These are phyloP conservation scores for Schizochytrium sp. DNA, from an alignment of 108 stramenopile species.

Conservation along the genomic window DNA sequence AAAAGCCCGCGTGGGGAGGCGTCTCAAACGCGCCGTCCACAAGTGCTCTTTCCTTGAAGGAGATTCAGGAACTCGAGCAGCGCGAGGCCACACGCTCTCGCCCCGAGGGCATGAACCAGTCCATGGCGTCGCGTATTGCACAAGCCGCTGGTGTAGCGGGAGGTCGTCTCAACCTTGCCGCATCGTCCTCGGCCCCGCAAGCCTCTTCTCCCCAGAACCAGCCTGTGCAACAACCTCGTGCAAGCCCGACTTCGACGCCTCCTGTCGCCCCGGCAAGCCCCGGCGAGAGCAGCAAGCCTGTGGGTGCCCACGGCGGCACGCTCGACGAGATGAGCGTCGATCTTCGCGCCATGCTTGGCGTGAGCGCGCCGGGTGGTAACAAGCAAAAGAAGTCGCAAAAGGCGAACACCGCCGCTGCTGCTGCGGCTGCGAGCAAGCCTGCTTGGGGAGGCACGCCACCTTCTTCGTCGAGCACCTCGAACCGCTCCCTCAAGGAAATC, in stretches of 20 bases:
- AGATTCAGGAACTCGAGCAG: slow-evolving; percentile 8
- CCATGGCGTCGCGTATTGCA: neutral
- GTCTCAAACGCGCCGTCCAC: neutral
- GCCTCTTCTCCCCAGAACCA: neutral
- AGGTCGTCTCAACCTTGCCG: neutral
- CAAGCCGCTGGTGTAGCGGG: neutral
- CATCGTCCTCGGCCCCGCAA: neutral
- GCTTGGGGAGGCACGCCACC: neutral
- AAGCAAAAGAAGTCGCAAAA: neutral
- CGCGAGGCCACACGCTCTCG: neutral
- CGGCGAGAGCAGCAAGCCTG: neutral
- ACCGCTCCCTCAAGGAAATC: neutral
- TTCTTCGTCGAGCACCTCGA: neutral
- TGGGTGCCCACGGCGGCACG: neutral
- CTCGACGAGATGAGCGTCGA: slow-evolving; percentile 8
- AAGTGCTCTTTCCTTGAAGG: neutral
- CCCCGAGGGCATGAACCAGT: neutral
- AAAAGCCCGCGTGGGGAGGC: neutral
- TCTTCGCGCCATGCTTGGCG: slow-evolving; percentile 12
- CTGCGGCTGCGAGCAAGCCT: neutral
- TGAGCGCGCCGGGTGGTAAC: neutral
- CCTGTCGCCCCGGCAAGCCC: neutral
- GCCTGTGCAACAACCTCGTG: neutral
- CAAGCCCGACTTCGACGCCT: neutral
- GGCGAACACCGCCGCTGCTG: neutral